Evolutionary conservation across 352 stramenopile species (phyloP).

Genomic region (Ochromonadaceae sp.): DNA sequence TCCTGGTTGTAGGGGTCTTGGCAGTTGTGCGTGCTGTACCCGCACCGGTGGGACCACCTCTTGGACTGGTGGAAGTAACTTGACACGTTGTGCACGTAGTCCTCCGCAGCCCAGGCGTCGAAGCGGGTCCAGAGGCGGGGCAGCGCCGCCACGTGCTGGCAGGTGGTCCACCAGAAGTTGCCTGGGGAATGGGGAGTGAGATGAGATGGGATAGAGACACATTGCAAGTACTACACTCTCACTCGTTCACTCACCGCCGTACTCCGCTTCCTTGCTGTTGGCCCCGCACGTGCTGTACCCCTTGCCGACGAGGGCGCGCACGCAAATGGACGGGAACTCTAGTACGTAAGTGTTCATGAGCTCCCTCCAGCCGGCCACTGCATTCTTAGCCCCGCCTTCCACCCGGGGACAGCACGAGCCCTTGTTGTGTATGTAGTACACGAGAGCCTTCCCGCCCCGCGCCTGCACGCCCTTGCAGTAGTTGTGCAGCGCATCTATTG

Average conservation of each 20-base stretch:
- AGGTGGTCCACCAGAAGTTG: constrained; percentile 16
- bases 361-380: background rate
- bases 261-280: constrained; percentile 9
- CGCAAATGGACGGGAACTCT: constrained; percentile 11
- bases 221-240: no score
- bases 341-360: constrained; percentile 5
- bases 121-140: background rate
- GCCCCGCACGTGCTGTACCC: background rate
- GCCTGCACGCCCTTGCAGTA: background rate
- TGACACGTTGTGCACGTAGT: background rate
- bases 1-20: no score
- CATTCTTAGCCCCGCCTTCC: background rate
- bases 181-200: background rate
- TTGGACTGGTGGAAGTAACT: background rate
- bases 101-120: background rate
- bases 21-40: background rate
- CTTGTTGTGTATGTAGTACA: constrained; percentile 14
- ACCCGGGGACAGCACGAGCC: background rate
- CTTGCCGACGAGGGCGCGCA: background rate
- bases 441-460: background rate
- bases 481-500: background rate
- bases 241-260: no score
- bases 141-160: background rate
- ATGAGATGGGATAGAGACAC: no score
- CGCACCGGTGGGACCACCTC: background rate